Conservation (phyloP, 192 early-diverging fungal species). For the Martensiomyces pterosporus region DNA sequence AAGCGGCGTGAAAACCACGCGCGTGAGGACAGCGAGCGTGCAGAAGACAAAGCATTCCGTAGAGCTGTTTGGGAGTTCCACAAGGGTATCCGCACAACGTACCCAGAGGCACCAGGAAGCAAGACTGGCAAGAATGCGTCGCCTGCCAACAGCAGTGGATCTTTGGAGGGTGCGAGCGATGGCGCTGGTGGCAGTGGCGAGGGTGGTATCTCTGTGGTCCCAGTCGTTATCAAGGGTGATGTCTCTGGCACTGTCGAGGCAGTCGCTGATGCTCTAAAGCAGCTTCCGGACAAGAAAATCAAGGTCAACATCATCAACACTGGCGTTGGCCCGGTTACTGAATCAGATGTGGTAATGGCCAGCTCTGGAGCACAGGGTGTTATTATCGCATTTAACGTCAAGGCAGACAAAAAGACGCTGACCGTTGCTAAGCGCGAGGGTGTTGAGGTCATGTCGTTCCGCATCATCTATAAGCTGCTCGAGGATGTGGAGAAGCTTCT, state of each 20-base stretch:
- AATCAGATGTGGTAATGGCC: conserved; percentile 80
- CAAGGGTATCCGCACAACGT: conserved; percentile 53
- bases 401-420: conserved; percentile 69
- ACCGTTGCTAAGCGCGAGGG: conserved; percentile 55
- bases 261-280: conserved; percentile 66
- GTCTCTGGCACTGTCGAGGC: conserved; percentile 94
- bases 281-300: conserved; percentile 77
- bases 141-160: neutral
- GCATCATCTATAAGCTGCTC: conserved; percentile 90
- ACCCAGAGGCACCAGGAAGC: conserved; percentile 48
- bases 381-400: conserved; percentile 88
- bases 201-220: conserved; percentile 11
- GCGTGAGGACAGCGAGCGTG: conserved; percentile 52
- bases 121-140: neutral
- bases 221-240: conserved; percentile 61
- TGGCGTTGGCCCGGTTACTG: conserved; percentile 82
- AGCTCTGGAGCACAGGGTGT: conserved; percentile 53
- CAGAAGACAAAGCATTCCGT: conserved; percentile 50
- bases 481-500: conserved; percentile 83
- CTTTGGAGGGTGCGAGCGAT: neutral
- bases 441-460: conserved; percentile 67
- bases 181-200: neutral
- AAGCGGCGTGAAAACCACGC: conserved; percentile 57
- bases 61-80: conserved; percentile 66
- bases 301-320: conserved; percentile 65